Base-by-base conservation (phyloP, 1,284 basidiomycete species). In the Ceratorhiza oryzae-sativae region DNA sequence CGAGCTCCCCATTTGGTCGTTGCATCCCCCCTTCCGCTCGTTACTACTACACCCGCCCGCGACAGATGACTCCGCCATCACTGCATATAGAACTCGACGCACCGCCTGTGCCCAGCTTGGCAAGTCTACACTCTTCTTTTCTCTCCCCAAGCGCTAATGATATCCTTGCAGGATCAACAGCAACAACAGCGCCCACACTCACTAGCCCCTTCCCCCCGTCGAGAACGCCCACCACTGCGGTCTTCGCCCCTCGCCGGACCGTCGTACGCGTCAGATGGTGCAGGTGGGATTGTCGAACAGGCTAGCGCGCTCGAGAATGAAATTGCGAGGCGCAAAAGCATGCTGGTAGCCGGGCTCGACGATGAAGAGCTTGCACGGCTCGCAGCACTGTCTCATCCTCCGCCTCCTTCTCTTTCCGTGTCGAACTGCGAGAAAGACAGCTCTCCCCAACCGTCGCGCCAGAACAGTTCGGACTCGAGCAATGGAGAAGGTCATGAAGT, bases 191-290 rank as follows among this genome's bases (percentile, higher is more conserved):
- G 53, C 20, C 53, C 53, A n/a, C 4, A 34, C n/a, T 58, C 55
- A 25, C 55, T 36, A 32, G 4, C 34, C 23, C 55, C 55, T 36
- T 71, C 67, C 0, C 32, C 45, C 18, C 39, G 67, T 36, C 67
- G 67, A 12, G 55, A 71, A 30, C 53, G 67, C 25, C 42, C 53
- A 2, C 67, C 41, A 3, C 67, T 71, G 13, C 55, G 67, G 20
- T 71, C 67, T 3, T 71, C 67, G 1, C 67, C 67, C 1, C 67
- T 71, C 13, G 67, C 67, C 8, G 67, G 67, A 10, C 55, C 42
- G 2, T 71, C 67, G 20, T 71, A 59, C 32, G 55, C 67, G 12
- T 45, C 67, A 10, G 67, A 71, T 13, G 45, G 42, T 2, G 55
- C 23, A 23, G 67, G 67, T 9, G 45, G 56, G 8, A 42, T 71